Percentiles rank a stretch among this genome's conserved stretches.
Evolutionary conservation across 371 early-diverging fungal species (phyloP).

Genomic region (Apophysomyces variabilis): DNA sequence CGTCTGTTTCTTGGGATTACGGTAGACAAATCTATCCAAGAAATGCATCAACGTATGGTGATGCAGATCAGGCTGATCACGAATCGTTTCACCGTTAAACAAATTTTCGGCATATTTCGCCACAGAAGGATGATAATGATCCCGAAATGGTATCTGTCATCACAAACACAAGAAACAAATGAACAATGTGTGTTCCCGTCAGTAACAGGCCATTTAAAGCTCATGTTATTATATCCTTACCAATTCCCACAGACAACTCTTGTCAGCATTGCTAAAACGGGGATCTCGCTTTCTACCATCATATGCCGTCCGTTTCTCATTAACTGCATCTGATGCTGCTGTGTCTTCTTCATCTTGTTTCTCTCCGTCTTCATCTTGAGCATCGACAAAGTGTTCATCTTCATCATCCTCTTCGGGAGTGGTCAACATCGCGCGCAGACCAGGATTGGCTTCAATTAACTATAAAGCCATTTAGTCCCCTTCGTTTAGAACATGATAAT

Average conservation of each 20-base stretch:
- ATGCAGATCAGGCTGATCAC: conserved; percentile 82
- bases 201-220: conserved; percentile 8
- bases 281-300: conserved; percentile 92
- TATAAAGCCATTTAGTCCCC: conserved; percentile 13
- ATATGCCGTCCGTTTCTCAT: conserved; percentile 52
- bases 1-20: conserved; percentile 86
- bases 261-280: conserved; percentile 78
- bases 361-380: conserved; percentile 50
- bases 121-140: conserved; percentile 94
- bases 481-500: neutral
- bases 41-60: conserved; percentile 92
- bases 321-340: neutral
- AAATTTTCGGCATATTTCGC: conserved; percentile 77
- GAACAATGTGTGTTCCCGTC: neutral
- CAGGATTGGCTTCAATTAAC: conserved; percentile 49
- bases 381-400: conserved; percentile 60
- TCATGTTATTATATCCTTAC: conserved; percentile 39
- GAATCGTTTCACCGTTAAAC: conserved; percentile 72
- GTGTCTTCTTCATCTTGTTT: conserved; percentile 21
- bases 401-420: conserved; percentile 76
- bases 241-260: conserved; percentile 91
- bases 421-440: conserved; percentile 63
- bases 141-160: conserved; percentile 60
- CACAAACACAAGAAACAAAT: conserved; percentile 4
- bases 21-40: conserved; percentile 94